Evolutionary conservation across 2,329 filamentous ascomycete genomes (phyloP).

Genomic region (Fusarium nelsonii): DNA sequence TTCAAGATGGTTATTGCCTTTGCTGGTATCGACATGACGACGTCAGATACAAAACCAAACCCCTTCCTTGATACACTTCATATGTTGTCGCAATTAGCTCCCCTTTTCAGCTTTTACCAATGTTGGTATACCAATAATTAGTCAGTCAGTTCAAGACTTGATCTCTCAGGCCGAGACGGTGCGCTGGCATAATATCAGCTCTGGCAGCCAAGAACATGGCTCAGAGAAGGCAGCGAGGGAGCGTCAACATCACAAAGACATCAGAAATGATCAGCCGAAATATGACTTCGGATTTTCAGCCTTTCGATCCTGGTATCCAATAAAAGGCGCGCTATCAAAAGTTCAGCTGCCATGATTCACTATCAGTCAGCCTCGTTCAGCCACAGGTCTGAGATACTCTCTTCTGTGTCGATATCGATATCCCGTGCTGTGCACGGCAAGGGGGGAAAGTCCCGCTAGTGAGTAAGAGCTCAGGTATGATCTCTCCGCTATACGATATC

Average conservation of each 20-base stretch:
- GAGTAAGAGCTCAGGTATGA: background rate
- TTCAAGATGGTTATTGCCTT: background rate
- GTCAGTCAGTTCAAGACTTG: background rate
- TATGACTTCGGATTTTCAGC: background rate
- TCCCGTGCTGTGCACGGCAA: no score
- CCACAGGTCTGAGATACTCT: constrained; percentile 13
- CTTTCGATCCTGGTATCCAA: constrained; percentile 12
- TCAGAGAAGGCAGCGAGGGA: background rate
- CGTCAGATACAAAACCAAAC: background rate
- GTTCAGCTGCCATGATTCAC: constrained; percentile 2
- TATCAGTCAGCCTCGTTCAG: constrained; percentile 38
- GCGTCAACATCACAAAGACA: background rate
- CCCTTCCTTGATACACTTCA: background rate
- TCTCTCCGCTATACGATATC: background rate
- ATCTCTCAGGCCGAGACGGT: background rate
- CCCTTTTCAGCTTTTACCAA: no score
- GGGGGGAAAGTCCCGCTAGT: background rate
- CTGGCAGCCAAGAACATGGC: background rate
- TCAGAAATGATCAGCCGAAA: constrained; percentile 8
- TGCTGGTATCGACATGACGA: background rate
- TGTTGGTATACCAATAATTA: background rate
- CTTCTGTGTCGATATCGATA: constrained; percentile 4
- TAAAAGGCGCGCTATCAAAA: background rate
- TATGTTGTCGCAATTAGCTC: background rate
- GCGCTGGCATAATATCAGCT: background rate